Conservation (phyloP, 768 basidiomycete species). For the Mycena olivaceomarginata region DNA sequence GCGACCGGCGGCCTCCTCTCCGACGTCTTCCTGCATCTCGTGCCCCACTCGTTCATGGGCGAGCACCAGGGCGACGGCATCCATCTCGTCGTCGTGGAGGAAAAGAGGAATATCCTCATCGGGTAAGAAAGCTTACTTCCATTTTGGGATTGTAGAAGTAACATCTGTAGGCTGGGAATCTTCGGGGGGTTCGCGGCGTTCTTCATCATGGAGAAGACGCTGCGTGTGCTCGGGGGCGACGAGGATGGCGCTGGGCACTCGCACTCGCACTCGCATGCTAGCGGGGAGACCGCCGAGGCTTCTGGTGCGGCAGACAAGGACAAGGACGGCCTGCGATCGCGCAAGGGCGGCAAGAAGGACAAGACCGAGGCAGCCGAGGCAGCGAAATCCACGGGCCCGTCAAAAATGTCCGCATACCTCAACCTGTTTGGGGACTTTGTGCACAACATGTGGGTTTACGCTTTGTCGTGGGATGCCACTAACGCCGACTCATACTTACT, state of each 20-base stretch:
- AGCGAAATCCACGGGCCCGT: slow-evolving; percentile 69
- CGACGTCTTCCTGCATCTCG: slow-evolving; percentile 94
- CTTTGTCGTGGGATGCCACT: slow-evolving; percentile 39
- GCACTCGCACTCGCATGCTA: slow-evolving; percentile 69
- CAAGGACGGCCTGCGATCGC: slow-evolving; percentile 70
- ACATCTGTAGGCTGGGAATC: slow-evolving; percentile 76
- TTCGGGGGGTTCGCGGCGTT: slow-evolving; percentile 93
- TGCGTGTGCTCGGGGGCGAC: slow-evolving; percentile 84
- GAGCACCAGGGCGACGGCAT: slow-evolving; percentile 84
- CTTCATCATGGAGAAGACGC: slow-evolving; percentile 95
- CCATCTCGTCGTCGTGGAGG: slow-evolving; percentile 90
- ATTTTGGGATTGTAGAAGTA: slow-evolving; percentile 12
- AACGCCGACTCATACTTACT: slow-evolving; percentile 51
- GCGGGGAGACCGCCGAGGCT: slow-evolving; percentile 58
- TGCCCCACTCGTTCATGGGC: slow-evolving; percentile 95
- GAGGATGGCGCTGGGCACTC: slow-evolving; percentile 73
- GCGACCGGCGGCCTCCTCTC: slow-evolving; percentile 95
- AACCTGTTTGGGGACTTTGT: slow-evolving; percentile 96
- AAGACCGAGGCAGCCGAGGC: slow-evolving; percentile 56
- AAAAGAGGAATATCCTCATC: slow-evolving; percentile 93
- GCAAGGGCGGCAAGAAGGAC: slow-evolving; percentile 51
- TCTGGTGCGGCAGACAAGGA: slow-evolving; percentile 69
- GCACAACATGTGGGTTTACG: slow-evolving; percentile 86
- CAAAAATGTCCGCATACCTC: slow-evolving; percentile 93
- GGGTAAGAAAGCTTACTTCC: slow-evolving; percentile 70